Evolutionary conservation across 169 alveolate species (phyloP).

Genomic region (Plasmodium reichenowi): DNA sequence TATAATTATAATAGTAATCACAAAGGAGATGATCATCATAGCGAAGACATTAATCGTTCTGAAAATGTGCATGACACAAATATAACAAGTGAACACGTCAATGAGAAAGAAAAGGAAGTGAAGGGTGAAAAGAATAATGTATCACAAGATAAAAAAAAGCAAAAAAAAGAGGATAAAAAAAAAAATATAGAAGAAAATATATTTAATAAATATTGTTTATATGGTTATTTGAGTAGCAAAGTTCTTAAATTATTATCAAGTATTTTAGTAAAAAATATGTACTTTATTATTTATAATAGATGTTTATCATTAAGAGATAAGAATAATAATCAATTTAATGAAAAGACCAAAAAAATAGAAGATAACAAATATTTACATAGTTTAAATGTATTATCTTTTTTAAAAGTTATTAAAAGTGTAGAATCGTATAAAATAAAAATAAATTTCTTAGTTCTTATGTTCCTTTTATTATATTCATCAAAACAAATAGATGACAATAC

Average conservation of each 20-base stretch:
- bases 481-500: slow-evolving; percentile 58
- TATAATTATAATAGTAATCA: neutral
- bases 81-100: neutral
- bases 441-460: slow-evolving; percentile 52
- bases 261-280: slow-evolving; percentile 57
- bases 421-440: slow-evolving; percentile 66
- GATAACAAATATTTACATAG: slow-evolving; percentile 47
- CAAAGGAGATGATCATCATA: neutral
- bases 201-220: slow-evolving; percentile 23
- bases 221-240: slow-evolving; percentile 44
- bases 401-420: slow-evolving; percentile 52
- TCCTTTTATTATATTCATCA: slow-evolving; percentile 43
- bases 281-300: slow-evolving; percentile 39
- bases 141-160: neutral
- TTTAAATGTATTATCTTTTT: slow-evolving; percentile 56
- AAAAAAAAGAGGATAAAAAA: slow-evolving; percentile 4
- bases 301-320: slow-evolving; percentile 16
- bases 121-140: neutral
- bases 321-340: neutral
- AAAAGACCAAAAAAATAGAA: neutral
- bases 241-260: slow-evolving; percentile 50
- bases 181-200: slow-evolving; percentile 13
- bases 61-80: neutral
- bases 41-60: neutral
- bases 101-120: neutral